Percentiles rank a stretch among this genome's conserved stretches.
These are phyloP conservation scores for Talaromyces piceae DNA, from an alignment of 2,329 filamentous ascomycete species.

Conservation along the genomic window DNA sequence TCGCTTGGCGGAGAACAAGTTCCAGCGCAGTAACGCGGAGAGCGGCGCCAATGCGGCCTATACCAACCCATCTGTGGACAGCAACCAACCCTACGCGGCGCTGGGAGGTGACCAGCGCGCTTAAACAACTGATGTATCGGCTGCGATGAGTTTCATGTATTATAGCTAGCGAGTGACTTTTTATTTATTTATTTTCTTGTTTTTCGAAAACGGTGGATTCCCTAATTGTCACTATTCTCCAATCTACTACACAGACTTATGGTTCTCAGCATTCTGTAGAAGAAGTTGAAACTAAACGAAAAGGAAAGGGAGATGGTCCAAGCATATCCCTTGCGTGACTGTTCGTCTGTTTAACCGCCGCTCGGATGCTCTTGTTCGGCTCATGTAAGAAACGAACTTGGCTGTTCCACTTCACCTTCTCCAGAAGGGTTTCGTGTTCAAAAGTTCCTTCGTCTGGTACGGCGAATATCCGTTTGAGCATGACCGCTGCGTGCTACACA, in stretches of 20 bases:
- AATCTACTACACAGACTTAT: no score
- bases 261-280: no score
- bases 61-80: slow-evolving; percentile 15
- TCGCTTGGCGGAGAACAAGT: slow-evolving; percentile 37
- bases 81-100: slow-evolving; percentile 17
- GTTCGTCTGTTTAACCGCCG: no score
- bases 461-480: not conserved
- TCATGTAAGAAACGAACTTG: no score
- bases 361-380: no score
- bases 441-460: not conserved
- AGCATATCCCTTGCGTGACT: no score
- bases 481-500: not conserved
- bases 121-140: not conserved
- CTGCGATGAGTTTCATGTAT: no score
- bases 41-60: slow-evolving; percentile 21
- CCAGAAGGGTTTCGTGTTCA: no score
- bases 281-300: no score
- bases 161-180: not conserved
- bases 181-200: not conserved
- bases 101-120: slow-evolving; percentile 13
- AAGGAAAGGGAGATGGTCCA: no score
- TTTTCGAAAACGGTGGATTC: not conserved
- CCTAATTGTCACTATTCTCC: no score
- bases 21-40: slow-evolving; percentile 25
- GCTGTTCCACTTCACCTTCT: no score